phyloP scores from a whole-genome alignment of 768 basidiomycete genomes.

The Tricholoma furcatifolium region DNA sequence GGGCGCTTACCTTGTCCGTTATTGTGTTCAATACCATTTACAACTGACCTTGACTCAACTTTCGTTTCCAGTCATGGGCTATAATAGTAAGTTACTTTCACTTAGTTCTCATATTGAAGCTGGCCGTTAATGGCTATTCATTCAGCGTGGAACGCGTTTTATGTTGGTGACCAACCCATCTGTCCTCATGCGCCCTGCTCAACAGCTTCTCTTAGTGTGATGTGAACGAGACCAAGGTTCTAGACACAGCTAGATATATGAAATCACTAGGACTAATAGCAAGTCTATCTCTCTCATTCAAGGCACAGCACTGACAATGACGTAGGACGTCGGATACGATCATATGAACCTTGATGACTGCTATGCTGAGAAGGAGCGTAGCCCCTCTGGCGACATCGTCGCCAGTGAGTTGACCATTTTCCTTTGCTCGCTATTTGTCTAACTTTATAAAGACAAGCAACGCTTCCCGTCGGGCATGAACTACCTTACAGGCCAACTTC shows the following conservation, averaged over 20 bases:
- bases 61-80: conserved; percentile 50
- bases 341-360: conserved; percentile 69
- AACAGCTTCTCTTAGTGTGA: conserved; percentile 41
- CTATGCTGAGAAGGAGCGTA: conserved; percentile 58
- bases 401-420: conserved; percentile 36
- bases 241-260: conserved; percentile 49
- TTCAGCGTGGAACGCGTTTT: conserved; percentile 70
- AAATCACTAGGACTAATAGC: conserved; percentile 49
- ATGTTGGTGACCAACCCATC: conserved; percentile 38
- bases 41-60: not conserved
- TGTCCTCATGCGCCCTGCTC: not conserved
- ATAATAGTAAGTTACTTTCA: conserved; percentile 59
- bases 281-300: conserved; percentile 8
- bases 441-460: conserved; percentile 14
- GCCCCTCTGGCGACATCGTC: conserved; percentile 48
- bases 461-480: conserved; percentile 61
- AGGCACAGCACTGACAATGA: not conserved
- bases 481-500: conserved; percentile 52
- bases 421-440: not conserved
- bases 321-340: conserved; percentile 56
- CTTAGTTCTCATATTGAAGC: not conserved
- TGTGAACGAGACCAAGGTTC: conserved; percentile 53
- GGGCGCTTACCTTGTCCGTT: conserved; percentile 5
- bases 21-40: not conserved
- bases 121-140: not conserved